These are phyloP conservation scores for Coemansia sp. DNA, from an alignment of 192 early-diverging fungal genomes.

Conservation along the genomic window DNA sequence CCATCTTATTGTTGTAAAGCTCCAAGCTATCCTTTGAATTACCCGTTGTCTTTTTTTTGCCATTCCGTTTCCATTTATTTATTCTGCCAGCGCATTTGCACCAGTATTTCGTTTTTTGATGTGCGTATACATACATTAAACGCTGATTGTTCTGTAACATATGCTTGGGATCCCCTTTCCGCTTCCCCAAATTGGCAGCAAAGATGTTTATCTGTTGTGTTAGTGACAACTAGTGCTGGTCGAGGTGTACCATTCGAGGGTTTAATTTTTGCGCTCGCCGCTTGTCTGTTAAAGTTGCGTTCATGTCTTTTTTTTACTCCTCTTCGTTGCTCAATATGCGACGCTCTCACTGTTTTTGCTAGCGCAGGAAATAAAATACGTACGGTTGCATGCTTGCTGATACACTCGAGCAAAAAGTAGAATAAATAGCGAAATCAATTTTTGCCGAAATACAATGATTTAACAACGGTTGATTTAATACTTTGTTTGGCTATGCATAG, in stretches of 20 bases:
- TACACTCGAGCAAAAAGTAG: too few relatives aligned
- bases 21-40: background rate
- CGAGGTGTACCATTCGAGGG: background rate
- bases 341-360: background rate
- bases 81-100: slow-evolving; percentile 3
- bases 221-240: background rate
- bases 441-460: background rate
- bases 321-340: background rate
- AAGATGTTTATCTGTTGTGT: background rate
- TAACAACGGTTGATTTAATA: background rate
- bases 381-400: background rate
- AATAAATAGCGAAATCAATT: slow-evolving; percentile 3
- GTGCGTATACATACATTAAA: slow-evolving; percentile 1
- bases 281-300: background rate
- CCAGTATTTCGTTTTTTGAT: background rate
- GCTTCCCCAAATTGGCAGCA: background rate
- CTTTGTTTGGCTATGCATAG: slow-evolving; percentile 10
- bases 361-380: background rate
- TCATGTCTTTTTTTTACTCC: background rate
- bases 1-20: background rate
- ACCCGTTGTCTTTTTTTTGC: background rate
- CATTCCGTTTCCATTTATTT: background rate
- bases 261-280: background rate
- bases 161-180: background rate
- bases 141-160: background rate